phyloP scores from a whole-genome alignment of 495 filamentous ascomycete genomes.

The Bryoglossum gracile region DNA sequence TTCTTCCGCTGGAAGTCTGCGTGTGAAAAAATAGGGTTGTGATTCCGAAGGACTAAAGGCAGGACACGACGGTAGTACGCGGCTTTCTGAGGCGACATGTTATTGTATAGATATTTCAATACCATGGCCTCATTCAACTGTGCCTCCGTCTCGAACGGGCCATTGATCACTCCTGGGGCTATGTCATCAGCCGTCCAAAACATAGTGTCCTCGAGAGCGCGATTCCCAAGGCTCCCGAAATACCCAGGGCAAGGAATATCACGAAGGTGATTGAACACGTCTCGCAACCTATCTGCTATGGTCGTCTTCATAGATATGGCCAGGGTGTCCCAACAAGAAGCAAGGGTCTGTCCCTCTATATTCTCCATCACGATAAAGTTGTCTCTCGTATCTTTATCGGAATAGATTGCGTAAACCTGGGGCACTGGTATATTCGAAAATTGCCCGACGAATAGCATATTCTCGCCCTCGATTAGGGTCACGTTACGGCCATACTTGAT shows the following conservation, averaged over 20 bases:
- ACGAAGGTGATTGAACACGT: too few species aligned
- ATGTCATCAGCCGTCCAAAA: too few species aligned
- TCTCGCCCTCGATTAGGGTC: conserved; percentile 31
- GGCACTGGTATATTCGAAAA: conserved; percentile 30
- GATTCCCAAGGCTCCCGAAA: too few species aligned
- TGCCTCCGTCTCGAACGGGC: conserved; percentile 30
- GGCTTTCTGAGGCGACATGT: conserved; percentile 24
- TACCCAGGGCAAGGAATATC: too few species aligned
- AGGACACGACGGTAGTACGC: conserved; percentile 31
- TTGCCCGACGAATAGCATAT: conserved; percentile 32
- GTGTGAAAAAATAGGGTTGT: conserved; percentile 23
- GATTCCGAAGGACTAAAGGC: conserved; percentile 21
- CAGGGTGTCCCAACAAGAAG: too few species aligned
- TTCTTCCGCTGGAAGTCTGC: conserved; percentile 32
- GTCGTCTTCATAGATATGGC: too few species aligned
- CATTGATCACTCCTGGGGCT: too few species aligned
- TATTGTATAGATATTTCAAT: conserved; percentile 23
- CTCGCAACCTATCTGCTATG: too few species aligned
- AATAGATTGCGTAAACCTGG: conserved; percentile 28
- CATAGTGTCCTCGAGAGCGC: too few species aligned
- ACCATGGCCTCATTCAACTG: conserved; percentile 28
- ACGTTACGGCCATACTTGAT: conserved; percentile 34
- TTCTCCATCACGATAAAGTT: too few species aligned
- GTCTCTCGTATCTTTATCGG: too few species aligned
- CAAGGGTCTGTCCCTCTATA: too few species aligned